A percentile compares a stretch with the other conserved stretches of the same genome.
These are phyloP conservation scores for Tolypocladium album DNA, from an alignment of 2,329 filamentous ascomycete genomes.

Conservation along the genomic window DNA sequence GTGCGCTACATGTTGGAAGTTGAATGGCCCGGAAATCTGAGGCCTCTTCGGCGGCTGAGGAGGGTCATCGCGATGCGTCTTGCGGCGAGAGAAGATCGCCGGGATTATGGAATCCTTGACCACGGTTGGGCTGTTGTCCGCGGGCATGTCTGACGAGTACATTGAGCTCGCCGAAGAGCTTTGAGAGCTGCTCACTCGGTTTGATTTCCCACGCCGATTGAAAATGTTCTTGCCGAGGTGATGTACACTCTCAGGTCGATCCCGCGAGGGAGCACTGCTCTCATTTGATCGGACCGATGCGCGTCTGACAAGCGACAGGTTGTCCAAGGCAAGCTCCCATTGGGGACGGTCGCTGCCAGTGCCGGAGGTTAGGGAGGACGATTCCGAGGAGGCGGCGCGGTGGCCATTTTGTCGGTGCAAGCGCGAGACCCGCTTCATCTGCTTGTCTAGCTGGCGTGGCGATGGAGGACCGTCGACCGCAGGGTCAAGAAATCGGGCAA, in stretches of 20 bases:
- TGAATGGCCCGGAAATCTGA: slow-evolving; percentile 53
- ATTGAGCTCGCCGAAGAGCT: slow-evolving; percentile 37
- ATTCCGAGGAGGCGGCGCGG: slow-evolving; percentile 39
- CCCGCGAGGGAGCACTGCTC: slow-evolving; percentile 40
- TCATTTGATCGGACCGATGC: slow-evolving; percentile 45
- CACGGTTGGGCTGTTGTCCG: slow-evolving; percentile 20
- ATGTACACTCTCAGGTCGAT: slow-evolving; percentile 48
- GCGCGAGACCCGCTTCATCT: slow-evolving; percentile 44
- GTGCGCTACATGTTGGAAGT: slow-evolving; percentile 56
- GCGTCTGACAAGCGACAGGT: slow-evolving; percentile 38
- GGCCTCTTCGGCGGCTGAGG: slow-evolving; percentile 28
- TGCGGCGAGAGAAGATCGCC: slow-evolving; percentile 40
- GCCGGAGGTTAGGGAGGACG: slow-evolving; percentile 41
- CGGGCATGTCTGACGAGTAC: slow-evolving; percentile 31
- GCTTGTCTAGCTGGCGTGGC: slow-evolving; percentile 46
- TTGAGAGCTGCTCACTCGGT: slow-evolving; percentile 38
- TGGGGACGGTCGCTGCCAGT: slow-evolving; percentile 27
- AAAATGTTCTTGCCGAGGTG: slow-evolving; percentile 51
- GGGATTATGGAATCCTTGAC: slow-evolving; percentile 36
- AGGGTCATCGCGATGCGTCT: slow-evolving; percentile 23
- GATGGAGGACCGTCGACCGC: slow-evolving; percentile 52
- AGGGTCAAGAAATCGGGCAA: slow-evolving; percentile 41
- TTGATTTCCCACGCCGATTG: slow-evolving; percentile 37
- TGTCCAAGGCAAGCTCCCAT: slow-evolving; percentile 40
- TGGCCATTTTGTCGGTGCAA: slow-evolving; percentile 19